Evolutionary conservation across 371 early-diverging fungal genomes (phyloP).

Genomic region (Syncephalastrum monosporum): DNA sequence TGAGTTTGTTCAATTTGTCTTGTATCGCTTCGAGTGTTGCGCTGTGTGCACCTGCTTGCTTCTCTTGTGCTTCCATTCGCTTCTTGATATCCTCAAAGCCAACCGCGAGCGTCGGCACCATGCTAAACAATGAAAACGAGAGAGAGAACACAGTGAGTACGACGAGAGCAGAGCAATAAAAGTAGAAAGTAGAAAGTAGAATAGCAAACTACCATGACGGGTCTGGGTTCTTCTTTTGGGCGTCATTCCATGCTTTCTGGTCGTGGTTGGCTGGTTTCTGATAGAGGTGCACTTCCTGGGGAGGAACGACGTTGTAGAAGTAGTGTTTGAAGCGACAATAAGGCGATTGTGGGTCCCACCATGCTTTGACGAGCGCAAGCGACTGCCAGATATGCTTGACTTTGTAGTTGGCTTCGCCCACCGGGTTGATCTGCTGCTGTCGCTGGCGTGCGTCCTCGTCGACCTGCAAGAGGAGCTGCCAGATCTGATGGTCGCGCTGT

Average conservation of each 20-base stretch:
- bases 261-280: slow-evolving; percentile 74
- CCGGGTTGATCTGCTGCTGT: slow-evolving; percentile 29
- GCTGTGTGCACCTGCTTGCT: slow-evolving; percentile 46
- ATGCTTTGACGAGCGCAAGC: slow-evolving; percentile 60
- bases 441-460: slow-evolving; percentile 35
- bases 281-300: slow-evolving; percentile 76
- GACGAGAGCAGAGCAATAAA: background rate
- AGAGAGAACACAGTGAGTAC: background rate
- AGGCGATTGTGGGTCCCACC: slow-evolving; percentile 81
- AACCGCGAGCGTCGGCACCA: slow-evolving; percentile 86
- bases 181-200: too few relatives aligned
- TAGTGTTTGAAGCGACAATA: slow-evolving; percentile 84
- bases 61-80: slow-evolving; percentile 74
- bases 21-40: slow-evolving; percentile 52
- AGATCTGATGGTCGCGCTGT: slow-evolving; percentile 34
- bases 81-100: slow-evolving; percentile 87
- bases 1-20: slow-evolving; percentile 63
- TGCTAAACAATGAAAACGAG: slow-evolving; percentile 9
- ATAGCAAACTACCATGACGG: slow-evolving; percentile 75
- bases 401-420: slow-evolving; percentile 20
- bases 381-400: slow-evolving; percentile 56
- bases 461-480: slow-evolving; percentile 23
- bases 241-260: slow-evolving; percentile 77
- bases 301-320: slow-evolving; percentile 88
- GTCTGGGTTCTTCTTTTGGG: slow-evolving; percentile 82